These are phyloP conservation scores for Fusarium sp. DNA, from an alignment of 2,329 filamentous ascomycete genomes.

Conservation along the genomic window DNA sequence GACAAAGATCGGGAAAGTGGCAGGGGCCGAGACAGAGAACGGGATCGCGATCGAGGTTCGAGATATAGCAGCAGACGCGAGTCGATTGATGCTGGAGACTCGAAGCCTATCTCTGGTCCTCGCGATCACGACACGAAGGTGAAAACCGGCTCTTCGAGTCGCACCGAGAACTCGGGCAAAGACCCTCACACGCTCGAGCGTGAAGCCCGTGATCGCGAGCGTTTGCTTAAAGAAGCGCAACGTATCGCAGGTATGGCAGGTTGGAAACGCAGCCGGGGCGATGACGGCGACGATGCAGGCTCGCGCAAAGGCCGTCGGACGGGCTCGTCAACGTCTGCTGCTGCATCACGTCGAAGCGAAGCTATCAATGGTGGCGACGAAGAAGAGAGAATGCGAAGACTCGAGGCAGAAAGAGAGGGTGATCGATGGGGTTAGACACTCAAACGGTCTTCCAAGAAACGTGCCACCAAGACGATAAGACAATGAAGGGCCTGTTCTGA, in stretches of 20 bases:
- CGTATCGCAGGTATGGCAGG: slow-evolving; percentile 66
- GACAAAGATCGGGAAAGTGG: slow-evolving; percentile 46
- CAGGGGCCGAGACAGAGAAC: slow-evolving; percentile 47
- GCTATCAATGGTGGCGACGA: slow-evolving; percentile 58
- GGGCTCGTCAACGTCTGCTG: slow-evolving; percentile 40
- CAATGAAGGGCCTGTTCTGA: slow-evolving; percentile 6
- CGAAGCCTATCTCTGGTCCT: slow-evolving; percentile 55
- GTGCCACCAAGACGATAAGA: not conserved
- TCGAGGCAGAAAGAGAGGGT: slow-evolving; percentile 69
- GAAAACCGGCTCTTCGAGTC: slow-evolving; percentile 48
- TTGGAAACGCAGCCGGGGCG: slow-evolving; percentile 61
- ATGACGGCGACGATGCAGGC: slow-evolving; percentile 50
- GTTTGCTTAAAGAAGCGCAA: slow-evolving; percentile 75
- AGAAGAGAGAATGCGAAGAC: slow-evolving; percentile 63
- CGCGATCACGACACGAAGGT: slow-evolving; percentile 54
- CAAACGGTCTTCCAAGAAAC: slow-evolving; percentile 8
- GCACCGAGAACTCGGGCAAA: slow-evolving; percentile 35
- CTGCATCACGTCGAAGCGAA: slow-evolving; percentile 56
- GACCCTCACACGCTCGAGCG: slow-evolving; percentile 74
- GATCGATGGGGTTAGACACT: slow-evolving; percentile 56
- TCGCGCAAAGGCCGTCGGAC: slow-evolving; percentile 55
- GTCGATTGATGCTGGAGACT: slow-evolving; percentile 42
- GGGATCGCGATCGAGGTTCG: slow-evolving; percentile 48
- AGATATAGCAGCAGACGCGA: slow-evolving; percentile 48
- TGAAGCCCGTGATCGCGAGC: slow-evolving; percentile 72